Conservation (phyloP, 805 yeast species). For the Wickerhamiella allomyrinae region DNA sequence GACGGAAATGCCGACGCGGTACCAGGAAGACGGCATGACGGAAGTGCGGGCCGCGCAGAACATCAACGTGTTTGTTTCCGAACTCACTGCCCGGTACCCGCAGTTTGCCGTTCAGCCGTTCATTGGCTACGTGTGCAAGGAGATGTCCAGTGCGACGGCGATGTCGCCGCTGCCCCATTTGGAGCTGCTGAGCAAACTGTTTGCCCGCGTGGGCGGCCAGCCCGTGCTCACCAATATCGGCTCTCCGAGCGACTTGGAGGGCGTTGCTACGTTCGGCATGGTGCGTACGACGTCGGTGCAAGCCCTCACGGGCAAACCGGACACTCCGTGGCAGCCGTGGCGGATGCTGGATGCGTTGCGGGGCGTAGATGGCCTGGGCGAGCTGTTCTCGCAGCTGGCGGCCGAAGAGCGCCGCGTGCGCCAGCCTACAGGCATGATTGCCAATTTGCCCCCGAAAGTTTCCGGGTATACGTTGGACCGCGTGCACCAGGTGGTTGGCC, state of each 20-base stretch:
- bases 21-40: slow-evolving; percentile 66
- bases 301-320: neutral
- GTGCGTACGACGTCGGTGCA: neutral
- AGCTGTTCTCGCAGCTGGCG: slow-evolving; percentile 34
- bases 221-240: slow-evolving; percentile 50
- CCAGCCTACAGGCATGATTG: slow-evolving; percentile 16
- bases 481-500: slow-evolving; percentile 47
- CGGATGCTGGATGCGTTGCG: neutral
- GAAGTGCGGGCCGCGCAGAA: slow-evolving; percentile 77
- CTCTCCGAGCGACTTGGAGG: slow-evolving; percentile 42
- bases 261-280: neutral
- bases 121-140: slow-evolving; percentile 43
- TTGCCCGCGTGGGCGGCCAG: slow-evolving; percentile 62
- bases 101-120: slow-evolving; percentile 49
- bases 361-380: slow-evolving; percentile 27
- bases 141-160: slow-evolving; percentile 41
- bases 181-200: slow-evolving; percentile 37
- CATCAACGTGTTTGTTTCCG: slow-evolving; percentile 63
- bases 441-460: slow-evolving; percentile 47
- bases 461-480: slow-evolving; percentile 64
- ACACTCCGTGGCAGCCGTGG: neutral
- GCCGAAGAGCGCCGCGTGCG: neutral
- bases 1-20: slow-evolving; percentile 48
- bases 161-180: slow-evolving; percentile 23
- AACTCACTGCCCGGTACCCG: slow-evolving; percentile 43